Percentiles rank a stretch among this genome's conserved stretches.
These are phyloP conservation scores for Aureobasidium mangrovei DNA, from an alignment of 2,329 filamentous ascomycete genomes.

Conservation along the genomic window DNA sequence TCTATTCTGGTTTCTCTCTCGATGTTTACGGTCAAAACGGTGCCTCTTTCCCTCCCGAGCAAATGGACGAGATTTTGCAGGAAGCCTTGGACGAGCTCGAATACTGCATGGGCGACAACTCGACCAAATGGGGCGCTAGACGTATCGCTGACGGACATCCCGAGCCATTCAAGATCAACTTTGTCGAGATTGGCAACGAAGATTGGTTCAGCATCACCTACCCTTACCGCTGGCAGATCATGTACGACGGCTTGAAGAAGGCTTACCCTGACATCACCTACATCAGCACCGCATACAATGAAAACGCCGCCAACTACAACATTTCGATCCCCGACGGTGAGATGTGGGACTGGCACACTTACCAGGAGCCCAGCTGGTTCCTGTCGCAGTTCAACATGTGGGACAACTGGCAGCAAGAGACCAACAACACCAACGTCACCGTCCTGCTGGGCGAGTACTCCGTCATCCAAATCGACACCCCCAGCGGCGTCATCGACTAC, in stretches of 20 bases:
- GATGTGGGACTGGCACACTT: constrained; percentile 36
- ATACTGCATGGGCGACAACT: constrained; percentile 46
- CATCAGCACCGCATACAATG: constrained; percentile 29
- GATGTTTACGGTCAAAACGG: constrained; percentile 31
- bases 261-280: constrained; percentile 48
- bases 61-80: constrained; percentile 40
- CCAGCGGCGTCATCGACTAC: constrained; percentile 22
- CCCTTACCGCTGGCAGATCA: constrained; percentile 45
- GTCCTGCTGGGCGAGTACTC: constrained; percentile 22
- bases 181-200: constrained; percentile 59
- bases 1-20: constrained; percentile 47
- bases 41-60: constrained; percentile 25
- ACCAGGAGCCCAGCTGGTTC: constrained; percentile 33
- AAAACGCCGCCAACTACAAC: constrained; percentile 23
- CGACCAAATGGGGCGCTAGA: constrained; percentile 47
- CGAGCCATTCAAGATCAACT: constrained; percentile 50
- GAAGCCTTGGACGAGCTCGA: constrained; percentile 54
- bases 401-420: constrained; percentile 29
- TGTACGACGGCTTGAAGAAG: constrained; percentile 49
- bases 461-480: constrained; percentile 25
- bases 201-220: constrained; percentile 41
- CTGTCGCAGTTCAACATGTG: constrained; percentile 34
- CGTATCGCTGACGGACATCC: constrained; percentile 52
- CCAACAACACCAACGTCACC: constrained; percentile 19
- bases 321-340: constrained; percentile 29